phyloP scores from a whole-genome alignment of 23 red algal genomes.

The Cyanidiococcus yangmingshanensis region DNA sequence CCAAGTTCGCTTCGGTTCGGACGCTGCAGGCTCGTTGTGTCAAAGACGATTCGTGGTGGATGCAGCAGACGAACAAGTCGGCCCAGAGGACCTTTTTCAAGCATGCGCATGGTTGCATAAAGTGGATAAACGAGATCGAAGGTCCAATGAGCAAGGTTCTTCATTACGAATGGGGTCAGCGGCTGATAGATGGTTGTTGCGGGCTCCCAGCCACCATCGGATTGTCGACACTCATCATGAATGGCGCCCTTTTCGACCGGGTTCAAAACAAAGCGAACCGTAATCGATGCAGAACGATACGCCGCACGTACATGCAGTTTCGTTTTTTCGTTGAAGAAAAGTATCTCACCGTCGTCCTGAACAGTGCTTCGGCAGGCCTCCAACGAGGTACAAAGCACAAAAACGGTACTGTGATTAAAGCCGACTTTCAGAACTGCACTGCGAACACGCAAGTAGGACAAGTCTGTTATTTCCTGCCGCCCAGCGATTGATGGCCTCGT shows the following conservation, averaged over 20 bases:
- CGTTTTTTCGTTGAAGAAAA: neutral
- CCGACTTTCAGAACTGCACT: neutral
- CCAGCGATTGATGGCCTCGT: neutral
- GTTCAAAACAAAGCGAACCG: neutral
- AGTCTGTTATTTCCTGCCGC: neutral
- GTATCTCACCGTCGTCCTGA: neutral
- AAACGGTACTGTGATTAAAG: neutral
- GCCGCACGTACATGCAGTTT: neutral
- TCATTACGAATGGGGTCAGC: constrained; percentile 5
- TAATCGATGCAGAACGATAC: neutral
- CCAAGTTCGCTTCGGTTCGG: neutral
- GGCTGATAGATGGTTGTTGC: neutral
- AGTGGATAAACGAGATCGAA: constrained; percentile 20
- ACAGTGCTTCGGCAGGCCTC: neutral
- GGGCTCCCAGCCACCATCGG: neutral
- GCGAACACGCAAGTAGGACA: neutral
- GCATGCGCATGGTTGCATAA: neutral
- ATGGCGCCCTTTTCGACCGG: neutral
- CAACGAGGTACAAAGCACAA: neutral
- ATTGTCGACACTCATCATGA: neutral
- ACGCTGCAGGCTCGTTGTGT: neutral
- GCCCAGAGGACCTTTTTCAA: neutral
- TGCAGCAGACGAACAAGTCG: neutral
- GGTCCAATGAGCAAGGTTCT: constrained; percentile 16
- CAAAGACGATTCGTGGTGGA: neutral